A percentile compares a stretch with the other conserved stretches of the same genome.
phyloP scores from a whole-genome alignment of 2,329 filamentous ascomycete species.

The Lizonia empirigonia region DNA sequence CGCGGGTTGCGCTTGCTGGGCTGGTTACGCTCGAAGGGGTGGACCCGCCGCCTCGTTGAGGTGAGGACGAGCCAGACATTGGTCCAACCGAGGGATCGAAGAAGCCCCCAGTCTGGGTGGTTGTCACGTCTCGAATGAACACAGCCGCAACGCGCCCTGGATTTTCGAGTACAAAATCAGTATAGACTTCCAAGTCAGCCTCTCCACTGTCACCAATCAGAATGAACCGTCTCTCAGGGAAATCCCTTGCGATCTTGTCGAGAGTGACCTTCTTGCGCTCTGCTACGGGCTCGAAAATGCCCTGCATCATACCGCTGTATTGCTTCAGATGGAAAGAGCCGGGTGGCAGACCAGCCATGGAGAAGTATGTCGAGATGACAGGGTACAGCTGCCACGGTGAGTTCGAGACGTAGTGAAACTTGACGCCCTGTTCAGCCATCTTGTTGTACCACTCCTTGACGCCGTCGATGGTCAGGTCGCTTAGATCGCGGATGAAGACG shows the following conservation, averaged over 20 bases:
- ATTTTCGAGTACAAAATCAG: constrained; percentile 84
- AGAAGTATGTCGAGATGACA: constrained; percentile 83
- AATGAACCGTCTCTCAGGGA: constrained; percentile 86
- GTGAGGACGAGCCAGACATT: constrained; percentile 36
- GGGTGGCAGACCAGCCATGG: constrained; percentile 75
- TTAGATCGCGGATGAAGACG: constrained; percentile 86
- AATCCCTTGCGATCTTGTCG: constrained; percentile 84
- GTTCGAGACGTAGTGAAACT: constrained; percentile 98
- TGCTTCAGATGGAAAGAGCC: constrained; percentile 96
- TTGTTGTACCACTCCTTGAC: constrained; percentile 87
- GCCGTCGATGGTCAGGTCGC: constrained; percentile 81
- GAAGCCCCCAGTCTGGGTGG: constrained; percentile 75
- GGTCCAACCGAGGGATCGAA: constrained; percentile 69
- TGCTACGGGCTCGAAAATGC: constrained; percentile 95
- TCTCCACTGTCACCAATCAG: constrained; percentile 95
- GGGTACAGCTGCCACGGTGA: constrained; percentile 98
- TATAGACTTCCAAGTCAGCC: constrained; percentile 96
- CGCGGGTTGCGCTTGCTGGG: constrained; percentile 16
- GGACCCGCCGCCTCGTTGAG: constrained; percentile 22
- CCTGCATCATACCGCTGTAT: constrained; percentile 95
- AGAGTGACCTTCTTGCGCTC: constrained; percentile 91
- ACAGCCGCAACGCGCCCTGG: constrained; percentile 83
- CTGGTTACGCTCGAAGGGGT: constrained; percentile 19
- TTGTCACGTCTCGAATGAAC: constrained; percentile 96
- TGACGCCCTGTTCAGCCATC: constrained; percentile 79